phyloP scores from a whole-genome alignment of 495 filamentous ascomycete genomes.

The Neurospora sp. region DNA sequence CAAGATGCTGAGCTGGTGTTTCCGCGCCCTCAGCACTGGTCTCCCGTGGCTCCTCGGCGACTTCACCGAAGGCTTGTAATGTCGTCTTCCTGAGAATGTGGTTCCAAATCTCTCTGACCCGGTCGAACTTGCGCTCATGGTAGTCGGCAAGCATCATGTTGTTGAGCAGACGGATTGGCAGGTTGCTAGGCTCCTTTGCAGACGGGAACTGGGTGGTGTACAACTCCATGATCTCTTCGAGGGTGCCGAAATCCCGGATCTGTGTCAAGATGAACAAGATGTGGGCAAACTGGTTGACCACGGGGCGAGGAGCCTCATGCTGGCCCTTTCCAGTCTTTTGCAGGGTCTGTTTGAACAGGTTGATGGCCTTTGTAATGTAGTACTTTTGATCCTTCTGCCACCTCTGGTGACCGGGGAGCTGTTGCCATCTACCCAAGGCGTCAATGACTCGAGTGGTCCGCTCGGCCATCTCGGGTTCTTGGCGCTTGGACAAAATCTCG shows the following conservation, averaged over 20 bases:
- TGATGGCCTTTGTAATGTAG: slow-evolving; percentile 20
- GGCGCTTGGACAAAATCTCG: slow-evolving; percentile 22
- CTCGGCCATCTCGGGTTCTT: slow-evolving; percentile 20
- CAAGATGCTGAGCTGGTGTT: background rate
- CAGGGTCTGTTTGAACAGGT: slow-evolving; percentile 13
- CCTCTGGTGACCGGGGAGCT: slow-evolving; percentile 12
- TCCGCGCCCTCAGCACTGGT: background rate
- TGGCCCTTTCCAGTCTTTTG: slow-evolving; percentile 1
- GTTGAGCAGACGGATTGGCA: slow-evolving; percentile 50
- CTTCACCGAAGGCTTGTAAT: slow-evolving; percentile 25
- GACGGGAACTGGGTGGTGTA: slow-evolving; percentile 30
- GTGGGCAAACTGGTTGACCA: slow-evolving; percentile 42
- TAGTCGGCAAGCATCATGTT: slow-evolving; percentile 56
- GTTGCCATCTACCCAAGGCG: slow-evolving; percentile 23
- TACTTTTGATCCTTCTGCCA: slow-evolving; percentile 10
- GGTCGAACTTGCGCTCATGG: slow-evolving; percentile 42
- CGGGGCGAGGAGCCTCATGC: slow-evolving; percentile 21
- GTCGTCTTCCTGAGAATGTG: slow-evolving; percentile 43
- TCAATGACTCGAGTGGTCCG: slow-evolving; percentile 24
- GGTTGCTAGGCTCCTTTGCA: slow-evolving; percentile 4
- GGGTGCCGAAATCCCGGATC: slow-evolving; percentile 41
- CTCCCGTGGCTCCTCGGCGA: background rate
- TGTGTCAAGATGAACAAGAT: slow-evolving; percentile 54
- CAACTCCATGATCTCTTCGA: slow-evolving; percentile 46
- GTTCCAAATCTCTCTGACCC: slow-evolving; percentile 57